A percentile compares a stretch with the other conserved stretches of the same genome.
Evolutionary conservation across 495 filamentous ascomycete genomes (phyloP).

Genomic region (Aspergillus sparsus): DNA sequence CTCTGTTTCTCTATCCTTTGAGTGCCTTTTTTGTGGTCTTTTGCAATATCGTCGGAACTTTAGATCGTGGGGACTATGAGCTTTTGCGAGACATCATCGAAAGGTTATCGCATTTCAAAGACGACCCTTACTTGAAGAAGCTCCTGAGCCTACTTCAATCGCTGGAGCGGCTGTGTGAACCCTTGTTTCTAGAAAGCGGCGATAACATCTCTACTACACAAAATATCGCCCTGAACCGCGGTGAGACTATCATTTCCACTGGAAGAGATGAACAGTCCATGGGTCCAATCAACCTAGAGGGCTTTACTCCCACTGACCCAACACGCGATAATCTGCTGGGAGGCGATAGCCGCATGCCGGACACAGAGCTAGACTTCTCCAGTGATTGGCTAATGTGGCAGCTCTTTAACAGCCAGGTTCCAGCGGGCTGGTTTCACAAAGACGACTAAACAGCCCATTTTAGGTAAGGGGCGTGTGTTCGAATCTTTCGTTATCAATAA

Average conservation of each 20-base stretch:
- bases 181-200: constrained; percentile 24
- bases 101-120: constrained; percentile 26
- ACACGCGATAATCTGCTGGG: too few relatives aligned
- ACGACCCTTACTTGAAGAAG: constrained; percentile 27
- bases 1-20: constrained; percentile 32
- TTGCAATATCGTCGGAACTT: constrained; percentile 34
- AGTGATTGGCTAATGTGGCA: constrained; percentile 36
- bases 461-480: too few relatives aligned
- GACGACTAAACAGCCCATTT: too few relatives aligned
- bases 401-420: constrained; percentile 33
- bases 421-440: constrained; percentile 31
- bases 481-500: too few relatives aligned
- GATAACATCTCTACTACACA: too few relatives aligned
- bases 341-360: too few relatives aligned
- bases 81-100: constrained; percentile 29
- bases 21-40: constrained; percentile 38
- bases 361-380: constrained; percentile 1
- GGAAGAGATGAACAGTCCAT: too few relatives aligned
- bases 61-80: constrained; percentile 30
- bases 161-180: constrained; percentile 28
- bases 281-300: too few relatives aligned
- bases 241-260: too few relatives aligned
- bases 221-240: too few relatives aligned
- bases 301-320: too few relatives aligned
- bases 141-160: constrained; percentile 26